These are phyloP conservation scores for Amanita brunnescens DNA, from an alignment of 768 basidiomycete species.

Conservation along the genomic window DNA sequence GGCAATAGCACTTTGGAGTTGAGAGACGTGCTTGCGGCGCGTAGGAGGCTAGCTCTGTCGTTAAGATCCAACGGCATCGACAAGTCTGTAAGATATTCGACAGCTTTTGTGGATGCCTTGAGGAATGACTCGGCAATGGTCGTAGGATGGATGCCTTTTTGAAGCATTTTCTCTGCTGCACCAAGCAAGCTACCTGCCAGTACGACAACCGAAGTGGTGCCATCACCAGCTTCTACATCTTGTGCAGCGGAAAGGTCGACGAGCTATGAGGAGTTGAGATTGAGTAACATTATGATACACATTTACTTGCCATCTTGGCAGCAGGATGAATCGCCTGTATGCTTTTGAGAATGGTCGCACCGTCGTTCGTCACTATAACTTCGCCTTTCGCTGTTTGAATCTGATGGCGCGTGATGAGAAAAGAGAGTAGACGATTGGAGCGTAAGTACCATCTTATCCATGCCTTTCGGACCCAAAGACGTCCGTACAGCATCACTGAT, in stretches of 20 bases:
- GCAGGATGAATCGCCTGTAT: conserved; percentile 97
- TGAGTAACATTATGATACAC: background rate
- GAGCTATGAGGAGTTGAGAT: conserved; percentile 43
- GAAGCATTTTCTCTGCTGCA: conserved; percentile 93
- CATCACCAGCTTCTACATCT: conserved; percentile 97
- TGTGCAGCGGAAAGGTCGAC: conserved; percentile 97
- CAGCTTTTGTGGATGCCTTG: conserved; percentile 85
- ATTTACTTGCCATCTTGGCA: conserved; percentile 79
- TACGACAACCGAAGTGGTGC: conserved; percentile 96
- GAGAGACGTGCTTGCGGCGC: conserved; percentile 90
- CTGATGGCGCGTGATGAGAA: conserved; percentile 29
- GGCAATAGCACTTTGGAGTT: conserved; percentile 76
- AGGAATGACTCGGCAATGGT: conserved; percentile 95
- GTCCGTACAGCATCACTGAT: conserved; percentile 97
- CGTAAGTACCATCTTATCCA: conserved; percentile 93
- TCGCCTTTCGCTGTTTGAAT: conserved; percentile 96
- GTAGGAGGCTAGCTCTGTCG: conserved; percentile 76
- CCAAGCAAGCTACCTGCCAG: conserved; percentile 88
- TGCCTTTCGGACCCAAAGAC: conserved; percentile 91
- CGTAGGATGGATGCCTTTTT: conserved; percentile 96
- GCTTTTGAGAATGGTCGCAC: conserved; percentile 93
- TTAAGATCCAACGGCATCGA: conserved; percentile 87
- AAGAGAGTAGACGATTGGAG: conserved; percentile 8
- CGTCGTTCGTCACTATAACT: conserved; percentile 97
- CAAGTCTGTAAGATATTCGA: conserved; percentile 89